Evolutionary conservation across 164 flowering plant species (phyloP).

Genomic region (Aristolochia fimbriata): DNA sequence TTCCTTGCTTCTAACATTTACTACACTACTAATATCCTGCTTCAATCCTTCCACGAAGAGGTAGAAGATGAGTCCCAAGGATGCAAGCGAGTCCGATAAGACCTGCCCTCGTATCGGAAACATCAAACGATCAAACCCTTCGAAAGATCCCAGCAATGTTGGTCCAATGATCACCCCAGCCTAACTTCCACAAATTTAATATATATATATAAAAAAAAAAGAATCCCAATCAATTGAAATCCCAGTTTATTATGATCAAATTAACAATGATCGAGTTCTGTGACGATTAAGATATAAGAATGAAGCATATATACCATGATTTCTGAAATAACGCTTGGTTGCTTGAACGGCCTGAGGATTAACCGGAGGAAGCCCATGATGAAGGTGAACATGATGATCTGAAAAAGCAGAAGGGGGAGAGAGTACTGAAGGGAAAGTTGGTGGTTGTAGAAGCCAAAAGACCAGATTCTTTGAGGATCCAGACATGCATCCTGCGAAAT

Average conservation of each 20-base stretch:
- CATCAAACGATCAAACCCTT: constrained; percentile 13
- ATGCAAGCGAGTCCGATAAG: constrained; percentile 25
- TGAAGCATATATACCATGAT: neutral
- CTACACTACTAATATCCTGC: constrained; percentile 26
- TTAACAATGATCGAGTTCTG: no score
- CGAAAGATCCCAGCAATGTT: constrained; percentile 28
- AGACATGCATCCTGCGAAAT: no score
- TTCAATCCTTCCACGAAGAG: constrained; percentile 46
- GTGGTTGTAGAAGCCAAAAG: neutral
- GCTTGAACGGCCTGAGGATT: constrained; percentile 43
- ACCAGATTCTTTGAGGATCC: neutral
- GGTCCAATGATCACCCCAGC: constrained; percentile 57
- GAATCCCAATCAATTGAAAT: neutral
- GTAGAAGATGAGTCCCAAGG: constrained; percentile 37
- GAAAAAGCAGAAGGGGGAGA: constrained; percentile 24
- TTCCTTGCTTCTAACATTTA: constrained; percentile 25
- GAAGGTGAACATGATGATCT: constrained; percentile 20
- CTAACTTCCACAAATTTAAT: neutral
- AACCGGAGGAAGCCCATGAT: constrained; percentile 22
- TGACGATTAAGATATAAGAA: neutral
- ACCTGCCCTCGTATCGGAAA: constrained; percentile 23
- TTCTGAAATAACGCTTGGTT: constrained; percentile 23
- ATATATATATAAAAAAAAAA: no score
- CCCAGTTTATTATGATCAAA: neutral
- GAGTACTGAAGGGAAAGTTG: constrained; percentile 21